phyloP scores from a whole-genome alignment of 768 basidiomycete species.

The Tricholoma flavovirens region DNA sequence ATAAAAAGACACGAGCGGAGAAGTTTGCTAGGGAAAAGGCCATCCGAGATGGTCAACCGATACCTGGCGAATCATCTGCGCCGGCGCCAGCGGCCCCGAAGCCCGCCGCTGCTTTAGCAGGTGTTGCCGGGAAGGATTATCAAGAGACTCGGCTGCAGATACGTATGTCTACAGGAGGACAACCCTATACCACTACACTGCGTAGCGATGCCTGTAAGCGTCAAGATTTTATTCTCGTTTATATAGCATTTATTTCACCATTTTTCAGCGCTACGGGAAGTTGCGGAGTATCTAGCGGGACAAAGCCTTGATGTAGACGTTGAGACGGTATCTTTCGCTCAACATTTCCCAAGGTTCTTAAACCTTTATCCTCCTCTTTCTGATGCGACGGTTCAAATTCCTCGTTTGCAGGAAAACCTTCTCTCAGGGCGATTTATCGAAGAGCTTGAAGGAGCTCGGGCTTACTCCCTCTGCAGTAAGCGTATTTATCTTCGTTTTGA shows the following conservation, averaged over 20 bases:
- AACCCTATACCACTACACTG: constrained; percentile 75
- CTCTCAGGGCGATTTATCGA: constrained; percentile 64
- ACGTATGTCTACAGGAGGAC: constrained; percentile 73
- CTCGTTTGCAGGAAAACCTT: constrained; percentile 64
- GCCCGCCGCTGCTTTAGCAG: constrained; percentile 30
- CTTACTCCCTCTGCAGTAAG: constrained; percentile 87
- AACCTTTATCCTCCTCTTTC: constrained; percentile 8
- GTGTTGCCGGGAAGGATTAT: constrained; percentile 66
- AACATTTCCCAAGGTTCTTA: constrained; percentile 79
- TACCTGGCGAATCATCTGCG: constrained; percentile 28
- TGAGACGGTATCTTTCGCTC: constrained; percentile 71
- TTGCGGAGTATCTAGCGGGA: constrained; percentile 81
- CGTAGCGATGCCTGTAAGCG: constrained; percentile 72
- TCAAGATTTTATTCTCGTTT: background rate
- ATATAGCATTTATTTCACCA: background rate
- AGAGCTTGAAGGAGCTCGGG: constrained; percentile 76
- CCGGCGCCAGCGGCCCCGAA: constrained; percentile 27
- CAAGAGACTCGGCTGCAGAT: constrained; percentile 89
- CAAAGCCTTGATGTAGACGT: constrained; percentile 67
- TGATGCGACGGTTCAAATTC: background rate
- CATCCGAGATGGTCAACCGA: constrained; percentile 65
- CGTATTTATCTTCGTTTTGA: constrained; percentile 7
- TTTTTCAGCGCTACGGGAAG: constrained; percentile 65
- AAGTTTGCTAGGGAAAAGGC: constrained; percentile 90
- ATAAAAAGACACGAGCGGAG: constrained; percentile 84